Evolutionary conservation across 768 basidiomycete species (phyloP), one percentile per base, ranked within the genome.

Genomic region (Termitomyces sp.): DNA sequence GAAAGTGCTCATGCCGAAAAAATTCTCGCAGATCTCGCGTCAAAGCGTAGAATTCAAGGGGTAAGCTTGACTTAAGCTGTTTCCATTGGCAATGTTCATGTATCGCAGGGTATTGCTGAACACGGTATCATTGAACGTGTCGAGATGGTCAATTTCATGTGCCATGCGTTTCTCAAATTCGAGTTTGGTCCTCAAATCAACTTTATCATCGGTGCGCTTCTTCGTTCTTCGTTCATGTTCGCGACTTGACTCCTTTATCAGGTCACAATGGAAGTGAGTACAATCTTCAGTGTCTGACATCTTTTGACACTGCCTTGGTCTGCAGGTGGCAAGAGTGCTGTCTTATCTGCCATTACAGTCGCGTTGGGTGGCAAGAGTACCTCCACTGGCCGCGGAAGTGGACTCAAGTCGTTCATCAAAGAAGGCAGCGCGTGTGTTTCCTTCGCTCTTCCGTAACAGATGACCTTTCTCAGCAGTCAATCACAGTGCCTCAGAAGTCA

Each of bases 91-190:
- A 51, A 33, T 58, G 41, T n/a, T 55, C 31, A 50, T 52, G 6
- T 24, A 22, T 59, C 54, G 30, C 4, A 96, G 94, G 82, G 79
- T 15, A 78, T 91, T 48, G 91, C 95, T 6, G 88, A 95, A 53
- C 83, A 88, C 65, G 96, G 95, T 5, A 87, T 98, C 63, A 91
- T 98, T 60, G 89, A 93, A 65, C 79, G 81, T 36, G 82, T 97
- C 45, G 89, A 94, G 67, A 85, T 93, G 83, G 81, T 86, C 67
- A 88, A 98, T 68, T 98, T 98, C 75, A 96, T 98, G 95, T 97
- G 95, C 72, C 95, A 98, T 74, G 81, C 86, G 69, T 87, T 81
- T 72, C 78, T 95, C 47, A 86, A 81, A 1, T 92, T 97, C 72
- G 80, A 82, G 2, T 93, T 98, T 62, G 93, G 94, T 0, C 88